Percentiles rank a stretch among this genome's conserved stretches.
phyloP scores from a whole-genome alignment of 1,139 yeast genomes.

The Kurtzmaniella quercitrusa region DNA sequence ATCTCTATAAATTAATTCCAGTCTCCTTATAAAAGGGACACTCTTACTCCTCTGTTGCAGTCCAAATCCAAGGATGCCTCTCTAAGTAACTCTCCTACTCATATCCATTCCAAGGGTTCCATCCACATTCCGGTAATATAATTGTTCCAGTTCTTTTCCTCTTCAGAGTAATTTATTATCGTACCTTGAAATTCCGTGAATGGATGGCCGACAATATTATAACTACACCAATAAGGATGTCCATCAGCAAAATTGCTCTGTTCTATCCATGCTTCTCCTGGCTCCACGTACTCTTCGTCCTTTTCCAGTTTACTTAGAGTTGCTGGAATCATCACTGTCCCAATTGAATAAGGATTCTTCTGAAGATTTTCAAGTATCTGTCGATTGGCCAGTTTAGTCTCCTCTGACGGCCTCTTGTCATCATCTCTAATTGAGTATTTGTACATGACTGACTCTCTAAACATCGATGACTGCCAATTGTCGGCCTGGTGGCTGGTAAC shows the following conservation, averaged over 20 bases:
- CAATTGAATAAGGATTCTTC: slow-evolving; percentile 19
- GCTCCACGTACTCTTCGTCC: slow-evolving; percentile 18
- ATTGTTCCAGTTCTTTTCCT: slow-evolving; percentile 10
- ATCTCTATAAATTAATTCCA: no score
- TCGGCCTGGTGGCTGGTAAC: slow-evolving; percentile 35
- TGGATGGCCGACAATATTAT: slow-evolving; percentile 29
- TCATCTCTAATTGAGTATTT: not conserved
- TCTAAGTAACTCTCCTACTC: not conserved
- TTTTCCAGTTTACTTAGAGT: slow-evolving; percentile 11
- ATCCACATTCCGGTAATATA: slow-evolving; percentile 20
- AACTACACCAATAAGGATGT: slow-evolving; percentile 32
- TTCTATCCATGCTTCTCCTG: slow-evolving; percentile 22
- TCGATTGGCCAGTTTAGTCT: not conserved
- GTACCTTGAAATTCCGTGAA: slow-evolving; percentile 14
- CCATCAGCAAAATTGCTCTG: slow-evolving; percentile 15
- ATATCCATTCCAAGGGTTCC: slow-evolving; percentile 6
- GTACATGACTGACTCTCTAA: not conserved
- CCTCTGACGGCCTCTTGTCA: not conserved
- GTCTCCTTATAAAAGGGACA: no score
- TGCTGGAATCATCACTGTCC: slow-evolving; percentile 21
- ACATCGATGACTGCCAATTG: slow-evolving; percentile 16
- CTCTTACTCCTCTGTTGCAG: not conserved
- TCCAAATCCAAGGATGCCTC: not conserved
- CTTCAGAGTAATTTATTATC: slow-evolving; percentile 12
- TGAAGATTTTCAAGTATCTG: not conserved